phyloP scores from a whole-genome alignment of 208 protist genomes.

The Leishmania amazonensis region DNA sequence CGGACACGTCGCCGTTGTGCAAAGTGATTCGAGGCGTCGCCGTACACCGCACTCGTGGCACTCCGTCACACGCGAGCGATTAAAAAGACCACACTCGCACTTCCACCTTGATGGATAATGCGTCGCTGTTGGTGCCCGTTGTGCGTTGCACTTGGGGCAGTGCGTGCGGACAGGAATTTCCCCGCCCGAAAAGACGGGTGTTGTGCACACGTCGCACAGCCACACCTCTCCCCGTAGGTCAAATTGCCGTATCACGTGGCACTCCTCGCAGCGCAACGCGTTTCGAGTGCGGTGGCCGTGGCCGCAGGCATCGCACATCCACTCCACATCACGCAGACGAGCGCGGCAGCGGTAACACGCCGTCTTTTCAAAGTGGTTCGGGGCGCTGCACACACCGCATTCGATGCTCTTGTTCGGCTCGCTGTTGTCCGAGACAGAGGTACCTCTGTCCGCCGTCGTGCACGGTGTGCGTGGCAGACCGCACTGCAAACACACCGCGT shows the following conservation, averaged over 20 bases:
- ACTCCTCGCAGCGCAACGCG: conserved; percentile 43
- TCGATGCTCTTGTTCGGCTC: conserved; percentile 7
- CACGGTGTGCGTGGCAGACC: conserved; percentile 39
- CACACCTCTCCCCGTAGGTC: conserved; percentile 64
- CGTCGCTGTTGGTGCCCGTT: conserved; percentile 28
- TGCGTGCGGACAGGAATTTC: conserved; percentile 45
- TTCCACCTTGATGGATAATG: conserved; percentile 66
- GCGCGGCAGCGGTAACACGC: conserved; percentile 77
- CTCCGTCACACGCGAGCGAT: conserved; percentile 20
- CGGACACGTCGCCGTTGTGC: conserved; percentile 43
- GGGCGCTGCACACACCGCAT: conserved; percentile 60
- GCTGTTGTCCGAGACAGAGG: conserved; percentile 7
- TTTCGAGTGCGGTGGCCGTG: conserved; percentile 30
- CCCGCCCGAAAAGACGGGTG: conserved; percentile 58
- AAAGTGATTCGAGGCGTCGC: conserved; percentile 44
- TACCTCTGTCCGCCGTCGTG: conserved; percentile 8
- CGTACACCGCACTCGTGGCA: conserved; percentile 68
- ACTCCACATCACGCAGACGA: conserved; percentile 45
- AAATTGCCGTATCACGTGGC: conserved; percentile 41
- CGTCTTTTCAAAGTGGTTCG: conserved; percentile 45
- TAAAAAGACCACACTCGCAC: conserved; percentile 63
- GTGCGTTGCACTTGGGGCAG: conserved; percentile 59
- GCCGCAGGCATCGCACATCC: conserved; percentile 57
- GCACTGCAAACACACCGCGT: conserved; percentile 50
- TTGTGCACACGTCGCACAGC: conserved; percentile 82